phyloP scores from a whole-genome alignment of 192 early-diverging fungal species.

The Coemansia sp. region DNA sequence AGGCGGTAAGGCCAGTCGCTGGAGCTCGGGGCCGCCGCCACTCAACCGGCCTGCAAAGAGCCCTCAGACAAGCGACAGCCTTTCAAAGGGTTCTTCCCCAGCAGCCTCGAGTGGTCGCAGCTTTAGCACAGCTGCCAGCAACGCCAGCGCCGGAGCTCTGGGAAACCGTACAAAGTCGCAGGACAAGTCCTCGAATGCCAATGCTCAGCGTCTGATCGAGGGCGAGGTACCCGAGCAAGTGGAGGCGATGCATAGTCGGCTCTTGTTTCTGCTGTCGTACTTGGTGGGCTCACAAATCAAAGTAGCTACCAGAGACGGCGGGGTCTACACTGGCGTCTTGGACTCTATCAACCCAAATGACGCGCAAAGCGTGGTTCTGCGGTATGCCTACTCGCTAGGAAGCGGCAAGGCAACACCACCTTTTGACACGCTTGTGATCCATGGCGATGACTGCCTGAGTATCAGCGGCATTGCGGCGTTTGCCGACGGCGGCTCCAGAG shows the following conservation, averaged over 20 bases:
- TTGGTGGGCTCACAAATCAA: constrained; percentile 47
- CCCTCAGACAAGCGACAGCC: constrained; percentile 14
- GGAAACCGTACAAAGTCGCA: constrained; percentile 1
- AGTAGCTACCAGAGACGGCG: constrained; percentile 22
- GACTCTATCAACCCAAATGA: constrained; percentile 55
- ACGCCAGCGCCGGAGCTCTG: constrained; percentile 1
- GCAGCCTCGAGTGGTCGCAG: constrained; percentile 18
- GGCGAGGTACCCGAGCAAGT: constrained; percentile 49
- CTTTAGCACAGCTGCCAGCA: constrained; percentile 14
- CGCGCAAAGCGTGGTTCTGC: constrained; percentile 51
- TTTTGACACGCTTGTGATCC: constrained; percentile 43
- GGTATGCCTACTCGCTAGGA: constrained; percentile 39
- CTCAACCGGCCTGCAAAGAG: constrained; percentile 28
- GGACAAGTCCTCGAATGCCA: constrained; percentile 1
- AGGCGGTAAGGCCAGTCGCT: constrained; percentile 21
- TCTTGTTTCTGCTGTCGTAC: constrained; percentile 45
- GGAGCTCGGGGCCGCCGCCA: constrained; percentile 48
- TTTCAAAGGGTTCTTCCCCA: constrained; percentile 6
- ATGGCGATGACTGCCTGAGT: constrained; percentile 39
- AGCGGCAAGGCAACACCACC: constrained; percentile 29
- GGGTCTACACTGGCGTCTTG: constrained; percentile 34
- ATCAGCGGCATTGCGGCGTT: constrained; percentile 38
- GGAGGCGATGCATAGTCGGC: constrained; percentile 46
- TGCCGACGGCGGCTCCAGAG: constrained; percentile 12
- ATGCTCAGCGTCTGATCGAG: constrained; percentile 28